Base-by-base conservation (phyloP, 2,329 filamentous ascomycete genomes). In the Metarhizium album region DNA sequence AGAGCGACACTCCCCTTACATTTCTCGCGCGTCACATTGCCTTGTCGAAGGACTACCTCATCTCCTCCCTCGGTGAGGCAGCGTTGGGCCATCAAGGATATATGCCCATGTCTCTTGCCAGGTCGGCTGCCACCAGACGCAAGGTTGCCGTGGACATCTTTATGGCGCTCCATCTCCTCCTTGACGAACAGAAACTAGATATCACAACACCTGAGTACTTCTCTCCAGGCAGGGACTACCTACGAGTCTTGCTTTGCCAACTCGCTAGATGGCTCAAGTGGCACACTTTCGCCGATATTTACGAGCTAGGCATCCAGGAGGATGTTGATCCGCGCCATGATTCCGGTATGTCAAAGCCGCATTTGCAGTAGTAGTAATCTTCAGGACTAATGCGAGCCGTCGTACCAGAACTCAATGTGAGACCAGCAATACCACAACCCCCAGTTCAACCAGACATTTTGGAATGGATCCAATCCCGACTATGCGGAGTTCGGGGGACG, bases 141-240 rank as follows among this genome's bases (percentile, higher is more conserved):
- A 83, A 74, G 60, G 69, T 82, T 50, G 75, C 86, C 33, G 71
- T 84, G 62, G 79, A 87, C 60, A 74, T 86, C 48, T 77, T 91
- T 37, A 72, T 94, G 56, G 85, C 80, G 1, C 72, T 98, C 13
- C 93, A 98, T 68, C 73, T 97, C 3, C 72, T 95, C n/a, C 77
- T 86, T 0, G 91, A 98, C 64, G 93, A 98, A 64, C 77, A 86
- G 55, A 97, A 95, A 62, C 76, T 98, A 2, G 81, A 87, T 54
- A 78, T 83, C 4, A 72, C 74, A 54, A 66, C 67, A 0, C 68
- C 73, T 0, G 73, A 75, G 47, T 68, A 70, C 38, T 56, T 60
- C 2, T 71, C 72, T 3, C 69, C 71, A 0, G 70, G 74, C 0
- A 67, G 71, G 24, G 64, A 67, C 9, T 73, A 78, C 46, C 60